A percentile compares a stretch with the other conserved stretches of the same genome.
These are phyloP conservation scores for Agrocybe pediades DNA, from an alignment of 768 basidiomycete species.

Conservation along the genomic window DNA sequence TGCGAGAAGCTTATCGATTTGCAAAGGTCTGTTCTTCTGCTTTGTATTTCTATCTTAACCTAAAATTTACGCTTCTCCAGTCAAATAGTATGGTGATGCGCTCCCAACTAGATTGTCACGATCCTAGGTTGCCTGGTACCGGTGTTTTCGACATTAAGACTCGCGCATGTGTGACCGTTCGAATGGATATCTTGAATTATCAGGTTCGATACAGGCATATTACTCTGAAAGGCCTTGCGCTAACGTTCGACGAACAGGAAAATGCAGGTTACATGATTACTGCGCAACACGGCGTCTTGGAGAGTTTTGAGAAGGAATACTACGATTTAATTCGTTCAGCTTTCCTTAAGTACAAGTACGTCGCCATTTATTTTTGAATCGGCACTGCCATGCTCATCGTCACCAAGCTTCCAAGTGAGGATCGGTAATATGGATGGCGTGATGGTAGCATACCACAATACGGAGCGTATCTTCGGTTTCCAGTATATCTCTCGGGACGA, in stretches of 20 bases:
- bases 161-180: conserved; percentile 80
- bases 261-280: conserved; percentile 80
- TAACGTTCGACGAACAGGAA: conserved; percentile 45
- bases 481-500: conserved; percentile 87
- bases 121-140: conserved; percentile 79
- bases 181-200: conserved; percentile 84
- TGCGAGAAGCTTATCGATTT: conserved; percentile 83
- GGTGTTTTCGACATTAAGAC: conserved; percentile 98
- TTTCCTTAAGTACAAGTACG: conserved; percentile 89
- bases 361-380: neutral
- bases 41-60: neutral
- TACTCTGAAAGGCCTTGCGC: neutral
- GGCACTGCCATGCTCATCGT: neutral
- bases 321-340: conserved; percentile 94
- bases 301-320: conserved; percentile 92
- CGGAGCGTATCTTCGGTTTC: conserved; percentile 86
- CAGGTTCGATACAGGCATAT: conserved; percentile 44
- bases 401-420: conserved; percentile 84
- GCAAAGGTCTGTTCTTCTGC: conserved; percentile 56
- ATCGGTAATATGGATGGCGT: conserved; percentile 99
- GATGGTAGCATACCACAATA: conserved; percentile 87
- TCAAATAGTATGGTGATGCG: conserved; percentile 80
- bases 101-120: conserved; percentile 90
- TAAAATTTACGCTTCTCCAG: too few relatives aligned
- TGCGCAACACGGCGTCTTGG: conserved; percentile 56